Percentiles rank a stretch among this genome's conserved stretches.
These are phyloP conservation scores for Phytophthora citricola DNA, from an alignment of 352 stramenopile species.

Conservation along the genomic window DNA sequence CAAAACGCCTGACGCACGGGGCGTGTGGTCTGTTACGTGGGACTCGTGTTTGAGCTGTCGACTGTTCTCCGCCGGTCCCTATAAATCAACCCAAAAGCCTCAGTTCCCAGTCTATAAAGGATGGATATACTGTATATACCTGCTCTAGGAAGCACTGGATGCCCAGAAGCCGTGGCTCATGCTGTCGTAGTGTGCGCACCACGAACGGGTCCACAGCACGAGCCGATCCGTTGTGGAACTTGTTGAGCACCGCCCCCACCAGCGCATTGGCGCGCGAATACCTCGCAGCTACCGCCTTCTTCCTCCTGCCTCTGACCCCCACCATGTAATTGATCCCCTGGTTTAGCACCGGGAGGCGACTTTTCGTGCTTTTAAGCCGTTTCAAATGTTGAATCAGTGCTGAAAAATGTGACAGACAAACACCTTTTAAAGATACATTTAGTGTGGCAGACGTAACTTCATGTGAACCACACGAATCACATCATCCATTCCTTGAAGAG, in stretches of 20 bases:
- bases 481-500: background rate
- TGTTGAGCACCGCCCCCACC: conserved; percentile 70
- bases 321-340: too few relatives aligned
- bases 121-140: conserved; percentile 5
- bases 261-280: conserved; percentile 61
- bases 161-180: conserved; percentile 65
- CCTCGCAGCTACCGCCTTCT: conserved; percentile 21
- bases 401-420: conserved; percentile 1
- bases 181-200: conserved; percentile 53
- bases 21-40: conserved; percentile 6
- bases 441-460: background rate
- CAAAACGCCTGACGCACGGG: conserved; percentile 12
- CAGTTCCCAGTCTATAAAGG: conserved; percentile 8
- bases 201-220: conserved; percentile 76
- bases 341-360: too few relatives aligned
- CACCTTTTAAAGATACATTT: conserved; percentile 9
- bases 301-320: conserved; percentile 4
- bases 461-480: background rate
- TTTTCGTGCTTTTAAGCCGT: too few relatives aligned
- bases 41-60: conserved; percentile 50
- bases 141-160: conserved; percentile 82
- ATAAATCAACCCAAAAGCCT: background rate
- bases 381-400: too few relatives aligned
- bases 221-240: conserved; percentile 75
- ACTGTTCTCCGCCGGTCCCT: conserved; percentile 62